Conservation (phyloP, 148 eudicot species). For the Rheum nobile region DNA sequence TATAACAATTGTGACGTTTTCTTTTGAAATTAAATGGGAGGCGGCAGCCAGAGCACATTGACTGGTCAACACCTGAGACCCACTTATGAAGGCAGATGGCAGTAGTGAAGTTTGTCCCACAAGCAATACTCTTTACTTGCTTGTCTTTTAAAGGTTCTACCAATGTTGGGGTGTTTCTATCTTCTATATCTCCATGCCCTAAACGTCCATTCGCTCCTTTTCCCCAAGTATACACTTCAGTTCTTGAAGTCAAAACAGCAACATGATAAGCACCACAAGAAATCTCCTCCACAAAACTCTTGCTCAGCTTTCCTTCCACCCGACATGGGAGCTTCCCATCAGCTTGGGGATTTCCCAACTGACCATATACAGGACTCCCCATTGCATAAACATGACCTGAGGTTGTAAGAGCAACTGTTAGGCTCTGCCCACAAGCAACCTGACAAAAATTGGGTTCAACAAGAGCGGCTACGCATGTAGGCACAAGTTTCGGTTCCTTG, state of each 20-base stretch:
- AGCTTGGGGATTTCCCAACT: constrained; percentile 79
- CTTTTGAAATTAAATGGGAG: constrained; percentile 91
- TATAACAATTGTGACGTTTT: constrained; percentile 94
- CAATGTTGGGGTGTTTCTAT: constrained; percentile 61
- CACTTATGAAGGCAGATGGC: constrained; percentile 97
- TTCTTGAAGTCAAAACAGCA: constrained; percentile 79
- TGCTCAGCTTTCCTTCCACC: constrained; percentile 75
- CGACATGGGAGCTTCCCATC: constrained; percentile 76
- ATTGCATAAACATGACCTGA: constrained; percentile 87
- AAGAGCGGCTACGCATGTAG: constrained; percentile 90
- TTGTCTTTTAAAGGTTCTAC: constrained; percentile 89
- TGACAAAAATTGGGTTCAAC: constrained; percentile 90
- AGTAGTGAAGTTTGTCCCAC: constrained; percentile 92
- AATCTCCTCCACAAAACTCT: constrained; percentile 83
- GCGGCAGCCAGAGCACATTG: constrained; percentile 97
- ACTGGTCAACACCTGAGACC: constrained; percentile 97
- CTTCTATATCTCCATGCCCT: constrained; percentile 93
- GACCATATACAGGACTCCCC: constrained; percentile 97
- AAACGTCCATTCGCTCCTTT: constrained; percentile 91
- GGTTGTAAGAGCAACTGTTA: constrained; percentile 91
- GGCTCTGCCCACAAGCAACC: constrained; percentile 89
- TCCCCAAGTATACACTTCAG: constrained; percentile 98
- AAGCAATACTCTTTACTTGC: constrained; percentile 87
- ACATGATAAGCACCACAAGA: constrained; percentile 95
- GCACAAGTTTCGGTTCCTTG: constrained; percentile 83